Conservation (phyloP, 371 early-diverging fungal species). For the Mortierella sp. region DNA sequence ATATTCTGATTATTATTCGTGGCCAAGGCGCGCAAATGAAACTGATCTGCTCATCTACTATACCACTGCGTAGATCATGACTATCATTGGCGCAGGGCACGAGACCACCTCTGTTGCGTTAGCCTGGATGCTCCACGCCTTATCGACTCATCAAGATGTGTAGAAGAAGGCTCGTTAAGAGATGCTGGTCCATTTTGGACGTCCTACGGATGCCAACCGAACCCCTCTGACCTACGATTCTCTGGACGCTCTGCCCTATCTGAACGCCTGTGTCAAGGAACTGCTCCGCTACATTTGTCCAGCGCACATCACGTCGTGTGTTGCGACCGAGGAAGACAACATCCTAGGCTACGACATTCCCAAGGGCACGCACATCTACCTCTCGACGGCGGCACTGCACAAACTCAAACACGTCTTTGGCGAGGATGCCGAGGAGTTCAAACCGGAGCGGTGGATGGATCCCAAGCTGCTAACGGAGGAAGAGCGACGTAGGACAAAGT, state of each 20-base stretch:
- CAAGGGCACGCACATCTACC: constrained; percentile 64
- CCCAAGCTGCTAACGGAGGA: constrained; percentile 7
- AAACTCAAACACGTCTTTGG: constrained; percentile 43
- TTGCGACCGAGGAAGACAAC: constrained; percentile 58
- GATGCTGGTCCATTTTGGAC: constrained; percentile 33
- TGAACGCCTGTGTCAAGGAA: constrained; percentile 68
- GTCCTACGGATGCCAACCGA: constrained; percentile 3
- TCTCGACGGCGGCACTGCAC: constrained; percentile 60
- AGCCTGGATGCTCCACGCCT: constrained; percentile 47
- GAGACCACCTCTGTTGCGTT: constrained; percentile 45
- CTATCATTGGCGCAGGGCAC: constrained; percentile 56
- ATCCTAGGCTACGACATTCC: constrained; percentile 63
- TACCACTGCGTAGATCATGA: constrained; percentile 53
- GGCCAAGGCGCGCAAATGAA: too few relatives aligned
- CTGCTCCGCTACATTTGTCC: constrained; percentile 63
- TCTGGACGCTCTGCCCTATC: constrained; percentile 59
- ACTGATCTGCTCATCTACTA: too few relatives aligned
- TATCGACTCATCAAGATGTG: constrained; percentile 31
- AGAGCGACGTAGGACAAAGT: constrained; percentile 8
- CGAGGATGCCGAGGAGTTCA: constrained; percentile 39
- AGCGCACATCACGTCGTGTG: constrained; percentile 62
- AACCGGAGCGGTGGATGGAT: constrained; percentile 49
- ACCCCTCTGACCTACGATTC: constrained; percentile 55
- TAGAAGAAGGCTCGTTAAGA: constrained; percentile 32
- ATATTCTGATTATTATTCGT: too few relatives aligned